These are phyloP conservation scores for Colletotrichum limetticola DNA, from an alignment of 2,329 filamentous ascomycete genomes.

Conservation along the genomic window DNA sequence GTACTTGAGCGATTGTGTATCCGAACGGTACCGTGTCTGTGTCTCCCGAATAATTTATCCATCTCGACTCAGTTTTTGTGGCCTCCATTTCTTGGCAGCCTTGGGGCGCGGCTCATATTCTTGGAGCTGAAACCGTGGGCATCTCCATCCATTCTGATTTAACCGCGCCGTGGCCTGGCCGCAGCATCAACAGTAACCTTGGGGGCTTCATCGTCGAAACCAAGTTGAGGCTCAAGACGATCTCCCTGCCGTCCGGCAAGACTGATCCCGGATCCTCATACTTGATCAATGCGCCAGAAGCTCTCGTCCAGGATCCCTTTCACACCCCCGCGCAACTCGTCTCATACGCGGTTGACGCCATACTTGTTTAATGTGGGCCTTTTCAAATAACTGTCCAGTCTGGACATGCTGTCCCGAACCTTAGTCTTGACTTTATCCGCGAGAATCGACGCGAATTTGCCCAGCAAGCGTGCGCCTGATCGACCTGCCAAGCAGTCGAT, in stretches of 20 bases:
- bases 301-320: background rate
- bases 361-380: constrained; percentile 13
- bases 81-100: background rate
- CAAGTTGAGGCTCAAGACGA: constrained; percentile 25
- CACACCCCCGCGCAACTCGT: constrained; percentile 6
- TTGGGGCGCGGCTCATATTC: background rate
- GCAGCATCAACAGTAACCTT: background rate
- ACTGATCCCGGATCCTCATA: constrained; percentile 26
- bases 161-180: background rate
- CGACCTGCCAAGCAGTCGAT: constrained; percentile 7
- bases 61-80: background rate
- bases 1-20: background rate
- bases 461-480: constrained; percentile 16
- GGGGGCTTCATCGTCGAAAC: constrained; percentile 2
- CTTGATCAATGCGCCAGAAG: constrained; percentile 25
- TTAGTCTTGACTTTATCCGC: background rate
- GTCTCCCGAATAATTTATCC: background rate
- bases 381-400: background rate
- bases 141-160: background rate
- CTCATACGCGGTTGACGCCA: constrained; percentile 19
- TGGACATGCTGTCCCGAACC: background rate
- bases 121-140: background rate
- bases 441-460: background rate
- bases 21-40: background rate
- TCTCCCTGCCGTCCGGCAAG: constrained; percentile 22